Conservation (phyloP, 768 basidiomycete species). For the Suillus placidus region DNA sequence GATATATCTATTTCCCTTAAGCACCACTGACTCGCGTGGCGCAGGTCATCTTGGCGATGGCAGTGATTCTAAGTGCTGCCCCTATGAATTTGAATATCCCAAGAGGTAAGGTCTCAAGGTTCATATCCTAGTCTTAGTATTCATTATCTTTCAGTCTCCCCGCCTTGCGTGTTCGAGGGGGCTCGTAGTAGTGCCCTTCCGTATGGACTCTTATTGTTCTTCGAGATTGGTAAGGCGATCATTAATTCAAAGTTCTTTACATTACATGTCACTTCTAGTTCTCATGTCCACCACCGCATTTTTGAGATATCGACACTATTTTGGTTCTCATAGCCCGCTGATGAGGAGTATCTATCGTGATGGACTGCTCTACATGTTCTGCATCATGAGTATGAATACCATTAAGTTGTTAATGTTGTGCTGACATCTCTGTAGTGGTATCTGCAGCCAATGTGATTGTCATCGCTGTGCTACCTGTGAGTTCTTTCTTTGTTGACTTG, state of each 20-base stretch:
- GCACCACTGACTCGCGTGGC: not conserved
- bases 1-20: not conserved
- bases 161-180: conserved; percentile 6
- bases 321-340: conserved; percentile 2
- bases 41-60: not conserved
- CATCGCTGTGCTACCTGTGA: not conserved
- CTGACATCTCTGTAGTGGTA: not conserved
- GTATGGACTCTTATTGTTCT: conserved; percentile 8
- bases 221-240: conserved; percentile 10
- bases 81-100: not conserved
- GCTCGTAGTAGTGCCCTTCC: not conserved
- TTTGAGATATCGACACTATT: conserved; percentile 10
- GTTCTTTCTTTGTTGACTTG: not conserved
- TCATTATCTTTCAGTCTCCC: not conserved
- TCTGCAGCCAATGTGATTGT: not conserved
- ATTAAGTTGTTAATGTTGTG: not conserved
- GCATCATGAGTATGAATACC: not conserved
- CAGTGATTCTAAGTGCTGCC: conserved; percentile 2
- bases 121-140: not conserved
- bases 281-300: conserved; percentile 4
- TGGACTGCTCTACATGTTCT: conserved; percentile 3
- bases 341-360: conserved; percentile 10
- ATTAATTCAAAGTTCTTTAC: not conserved
- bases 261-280: not conserved
- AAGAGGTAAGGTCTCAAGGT: not conserved